Base-by-base conservation (phyloP, 345 rosid genomes). In the Eucalyptus victrix region DNA sequence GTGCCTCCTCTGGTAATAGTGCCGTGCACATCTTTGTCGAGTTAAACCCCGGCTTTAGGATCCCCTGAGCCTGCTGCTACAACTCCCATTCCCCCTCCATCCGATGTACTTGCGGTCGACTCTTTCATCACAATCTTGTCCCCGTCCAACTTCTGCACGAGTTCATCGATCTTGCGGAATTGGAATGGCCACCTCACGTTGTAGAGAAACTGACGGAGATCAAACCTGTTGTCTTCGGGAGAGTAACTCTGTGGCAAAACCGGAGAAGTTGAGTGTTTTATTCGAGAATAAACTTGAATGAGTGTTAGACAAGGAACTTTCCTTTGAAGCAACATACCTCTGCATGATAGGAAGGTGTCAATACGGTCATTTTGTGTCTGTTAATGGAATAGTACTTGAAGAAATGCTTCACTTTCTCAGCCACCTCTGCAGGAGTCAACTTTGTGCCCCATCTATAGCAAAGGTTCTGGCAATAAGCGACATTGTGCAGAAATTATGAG, bases 291-390 rank as follows among this genome's bases (percentile, higher is more conserved):
- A 19, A 76, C 85, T 76, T 2, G 47, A 76, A 76, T 12, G 85
- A 40, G 85, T 37, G 47, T 40, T 76, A 12, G 85, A 76, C 28
- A 6, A 23, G 85, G 47, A 40, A 76, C 30, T 40, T 76, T 44
- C 24, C 97, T 95, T 99, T 96, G 97, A 90, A 89, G 72, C 42
- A 67, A 88, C 83, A 5, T 93, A 98, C 99, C 99, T 97, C 99
- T 7, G 99, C 99, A 72, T 98, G 99, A 87, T 96, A 98, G 28
- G 97, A 97, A 18, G 99, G 99, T 81, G 99, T 97, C 83, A 98
- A 90, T 69, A 95, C 97, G 3, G 99, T 96, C 99, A 98, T 96
- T 90, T 98, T 98, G 94, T 98, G 99, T 49, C 99, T 95, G 91
- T 98, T 98, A 80, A 96, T 95, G 80, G 99, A 98, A 91, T 98